A percentile compares a stretch with the other conserved stretches of the same genome.
These are phyloP conservation scores for Colletotrichum orbiculare DNA, from an alignment of 2,329 filamentous ascomycete species.

Conservation along the genomic window DNA sequence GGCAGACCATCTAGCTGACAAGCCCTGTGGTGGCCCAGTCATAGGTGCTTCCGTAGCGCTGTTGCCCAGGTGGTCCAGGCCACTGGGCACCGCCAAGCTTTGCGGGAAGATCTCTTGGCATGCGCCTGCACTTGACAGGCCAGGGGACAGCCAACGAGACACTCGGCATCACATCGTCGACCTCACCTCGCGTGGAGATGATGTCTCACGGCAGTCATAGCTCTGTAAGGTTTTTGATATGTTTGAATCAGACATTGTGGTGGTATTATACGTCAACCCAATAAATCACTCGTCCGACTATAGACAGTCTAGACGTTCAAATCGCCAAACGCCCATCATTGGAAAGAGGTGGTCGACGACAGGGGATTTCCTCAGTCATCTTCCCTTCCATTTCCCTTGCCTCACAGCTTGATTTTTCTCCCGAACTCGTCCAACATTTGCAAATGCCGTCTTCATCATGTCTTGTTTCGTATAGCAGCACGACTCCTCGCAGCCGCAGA, in stretches of 20 bases:
- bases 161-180: too few species aligned
- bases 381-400: background rate
- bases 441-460: background rate
- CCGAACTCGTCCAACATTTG: too few species aligned
- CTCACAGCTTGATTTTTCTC: background rate
- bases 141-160: constrained; percentile 5
- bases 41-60: too few species aligned
- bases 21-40: too few species aligned
- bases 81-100: constrained; percentile 29
- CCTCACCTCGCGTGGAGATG: constrained; percentile 1
- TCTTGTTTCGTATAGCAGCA: constrained; percentile 50
- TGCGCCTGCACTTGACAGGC: constrained; percentile 32
- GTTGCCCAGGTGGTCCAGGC: background rate
- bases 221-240: background rate
- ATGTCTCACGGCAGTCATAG: background rate
- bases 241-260: background rate
- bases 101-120: constrained; percentile 34
- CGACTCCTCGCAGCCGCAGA: constrained; percentile 56
- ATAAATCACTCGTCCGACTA: constrained; percentile 3
- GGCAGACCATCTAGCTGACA: too few species aligned
- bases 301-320: background rate
- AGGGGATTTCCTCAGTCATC: constrained; percentile 4
- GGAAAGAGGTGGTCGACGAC: background rate
- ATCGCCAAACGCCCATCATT: constrained; percentile 28
- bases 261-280: constrained; percentile 4